A percentile compares a stretch with the other conserved stretches of the same genome.
Conservation (phyloP, 73 alveolate species). For the Paramecium bursaria region DNA sequence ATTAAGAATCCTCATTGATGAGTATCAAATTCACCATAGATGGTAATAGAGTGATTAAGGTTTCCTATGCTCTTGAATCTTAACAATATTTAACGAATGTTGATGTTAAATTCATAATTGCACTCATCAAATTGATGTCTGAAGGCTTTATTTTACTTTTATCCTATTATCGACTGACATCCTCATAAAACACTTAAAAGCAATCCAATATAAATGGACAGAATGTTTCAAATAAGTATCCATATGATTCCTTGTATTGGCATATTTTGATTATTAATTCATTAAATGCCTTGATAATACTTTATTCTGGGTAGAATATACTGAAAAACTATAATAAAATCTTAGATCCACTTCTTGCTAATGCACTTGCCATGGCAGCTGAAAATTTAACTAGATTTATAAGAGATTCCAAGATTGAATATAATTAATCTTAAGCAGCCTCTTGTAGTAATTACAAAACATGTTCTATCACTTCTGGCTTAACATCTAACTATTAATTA, state of each 20-base stretch:
- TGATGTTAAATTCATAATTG: slow-evolving; percentile 57
- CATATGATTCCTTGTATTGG: slow-evolving; percentile 34
- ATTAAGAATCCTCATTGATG: slow-evolving; percentile 61
- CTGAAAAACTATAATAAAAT: slow-evolving; percentile 43
- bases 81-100: slow-evolving; percentile 63
- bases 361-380: slow-evolving; percentile 19
- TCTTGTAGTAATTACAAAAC: slow-evolving; percentile 22
- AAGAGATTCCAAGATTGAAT: slow-evolving; percentile 44
- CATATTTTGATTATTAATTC: slow-evolving; percentile 49
- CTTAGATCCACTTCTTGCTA: slow-evolving; percentile 44
- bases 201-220: slow-evolving; percentile 68
- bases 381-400: slow-evolving; percentile 55
- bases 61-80: slow-evolving; percentile 63
- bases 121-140: slow-evolving; percentile 63
- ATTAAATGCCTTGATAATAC: slow-evolving; percentile 39
- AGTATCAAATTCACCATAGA: slow-evolving; percentile 64
- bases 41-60: slow-evolving; percentile 60
- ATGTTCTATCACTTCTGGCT: slow-evolving; percentile 40
- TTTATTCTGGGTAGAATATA: slow-evolving; percentile 34
- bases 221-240: slow-evolving; percentile 34
- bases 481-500: background rate
- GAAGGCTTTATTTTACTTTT: slow-evolving; percentile 41
- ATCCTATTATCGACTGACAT: slow-evolving; percentile 28
- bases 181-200: slow-evolving; percentile 55
- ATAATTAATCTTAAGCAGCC: slow-evolving; percentile 48